These are phyloP conservation scores for Vitellaria paradoxa DNA, from an alignment of 179 eudicot species.

Conservation along the genomic window DNA sequence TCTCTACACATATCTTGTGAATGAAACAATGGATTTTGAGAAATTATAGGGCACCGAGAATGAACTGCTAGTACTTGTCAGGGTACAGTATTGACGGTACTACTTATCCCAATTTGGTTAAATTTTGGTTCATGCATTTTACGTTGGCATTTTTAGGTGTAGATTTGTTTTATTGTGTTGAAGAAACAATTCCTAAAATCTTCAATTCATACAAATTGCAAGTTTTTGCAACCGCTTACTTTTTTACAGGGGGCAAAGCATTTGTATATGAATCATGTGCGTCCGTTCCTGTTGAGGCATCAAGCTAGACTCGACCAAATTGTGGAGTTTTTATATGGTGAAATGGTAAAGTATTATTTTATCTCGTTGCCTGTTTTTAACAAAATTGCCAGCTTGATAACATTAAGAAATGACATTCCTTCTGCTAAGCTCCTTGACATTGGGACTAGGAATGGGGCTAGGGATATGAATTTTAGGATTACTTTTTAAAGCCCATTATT, in stretches of 20 bases:
- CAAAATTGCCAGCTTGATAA: not conserved
- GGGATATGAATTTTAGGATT: not conserved
- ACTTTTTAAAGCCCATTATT: not conserved
- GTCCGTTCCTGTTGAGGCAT: conserved; percentile 81
- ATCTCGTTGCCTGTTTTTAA: conserved; percentile 1
- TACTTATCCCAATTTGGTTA: not conserved
- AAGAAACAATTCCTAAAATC: not conserved
- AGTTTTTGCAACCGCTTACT: conserved; percentile 4
- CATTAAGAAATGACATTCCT: not conserved
- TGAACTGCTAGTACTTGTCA: not conserved
- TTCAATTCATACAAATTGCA: not conserved
- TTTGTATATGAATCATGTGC: conserved; percentile 64
- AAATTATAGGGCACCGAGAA: not conserved
- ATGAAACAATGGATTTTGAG: not conserved
- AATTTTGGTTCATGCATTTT: not conserved
- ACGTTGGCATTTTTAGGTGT: not conserved
- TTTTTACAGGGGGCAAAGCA: conserved; percentile 80
- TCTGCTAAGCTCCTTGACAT: not conserved
- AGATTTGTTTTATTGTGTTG: conserved; percentile 4
- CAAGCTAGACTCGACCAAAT: conserved; percentile 72
- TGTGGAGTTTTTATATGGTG: conserved; percentile 48
- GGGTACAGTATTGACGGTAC: not conserved
- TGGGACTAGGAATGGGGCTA: not conserved
- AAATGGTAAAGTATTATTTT: conserved; percentile 53
- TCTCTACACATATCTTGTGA: not conserved